phyloP scores from a whole-genome alignment of 192 early-diverging fungal genomes.

The Geranomyces variabilis region DNA sequence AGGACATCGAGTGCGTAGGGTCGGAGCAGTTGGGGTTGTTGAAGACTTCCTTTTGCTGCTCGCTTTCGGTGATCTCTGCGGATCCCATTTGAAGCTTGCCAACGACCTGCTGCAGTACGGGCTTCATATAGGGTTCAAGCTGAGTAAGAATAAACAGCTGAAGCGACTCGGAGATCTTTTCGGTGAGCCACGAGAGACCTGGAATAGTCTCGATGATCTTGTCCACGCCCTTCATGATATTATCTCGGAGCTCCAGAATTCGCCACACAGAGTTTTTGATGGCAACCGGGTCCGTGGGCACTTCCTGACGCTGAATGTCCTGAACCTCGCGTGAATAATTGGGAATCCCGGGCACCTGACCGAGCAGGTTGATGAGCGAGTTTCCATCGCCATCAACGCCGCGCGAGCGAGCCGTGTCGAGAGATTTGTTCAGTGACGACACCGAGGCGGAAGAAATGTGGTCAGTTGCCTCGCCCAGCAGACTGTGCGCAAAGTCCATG shows the following conservation, averaged over 20 bases:
- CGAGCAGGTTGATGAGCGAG: constrained; percentile 8
- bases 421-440: neutral
- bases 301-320: constrained; percentile 5
- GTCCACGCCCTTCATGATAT: constrained; percentile 24
- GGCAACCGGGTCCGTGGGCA: neutral
- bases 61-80: constrained; percentile 15
- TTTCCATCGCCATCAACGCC: constrained; percentile 1
- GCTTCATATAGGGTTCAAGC: constrained; percentile 30
- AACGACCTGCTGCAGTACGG: constrained; percentile 25
- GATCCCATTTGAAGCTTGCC: constrained; percentile 30
- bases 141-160: constrained; percentile 25
- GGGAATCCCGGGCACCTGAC: constrained; percentile 33
- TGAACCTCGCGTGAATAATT: constrained; percentile 7
- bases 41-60: constrained; percentile 29
- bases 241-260: constrained; percentile 20
- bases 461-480: constrained; percentile 35
- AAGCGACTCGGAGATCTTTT: constrained; percentile 33
- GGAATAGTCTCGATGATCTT: constrained; percentile 35
- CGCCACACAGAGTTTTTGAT: constrained; percentile 26
- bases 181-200: constrained; percentile 33
- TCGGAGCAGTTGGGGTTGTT: constrained; percentile 35
- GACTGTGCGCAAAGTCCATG: constrained; percentile 32
- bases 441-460: constrained; percentile 23
- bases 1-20: constrained; percentile 33
- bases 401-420: constrained; percentile 7